A percentile compares a stretch with the other conserved stretches of the same genome.
Conservation (phyloP, 306 rosid species). For the Canavalia gladiata region DNA sequence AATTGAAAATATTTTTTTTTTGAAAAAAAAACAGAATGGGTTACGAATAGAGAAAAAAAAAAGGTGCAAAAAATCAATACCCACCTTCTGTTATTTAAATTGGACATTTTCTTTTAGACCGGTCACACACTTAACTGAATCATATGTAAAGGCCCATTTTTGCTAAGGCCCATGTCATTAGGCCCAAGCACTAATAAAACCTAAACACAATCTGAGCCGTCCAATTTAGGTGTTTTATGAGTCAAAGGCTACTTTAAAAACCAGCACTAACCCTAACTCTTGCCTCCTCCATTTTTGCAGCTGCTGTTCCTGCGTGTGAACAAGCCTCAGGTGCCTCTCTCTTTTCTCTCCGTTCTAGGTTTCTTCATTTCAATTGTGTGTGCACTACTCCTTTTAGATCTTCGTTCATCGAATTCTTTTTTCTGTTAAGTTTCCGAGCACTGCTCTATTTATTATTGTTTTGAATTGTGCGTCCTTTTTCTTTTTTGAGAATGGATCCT, state of each 20-base stretch:
- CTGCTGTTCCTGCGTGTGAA: neutral
- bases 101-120: no score
- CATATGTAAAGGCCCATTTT: neutral
- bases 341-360: neutral
- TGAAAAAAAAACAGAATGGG: no score
- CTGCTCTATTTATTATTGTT: neutral
- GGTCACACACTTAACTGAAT: no score
- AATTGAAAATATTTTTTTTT: no score
- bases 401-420: neutral
- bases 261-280: neutral
- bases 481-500: neutral
- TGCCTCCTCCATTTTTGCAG: neutral
- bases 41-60: no score
- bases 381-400: neutral
- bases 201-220: neutral
- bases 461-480: neutral
- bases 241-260: conserved; percentile 5
- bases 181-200: neutral
- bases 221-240: conserved; percentile 4
- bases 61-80: no score
- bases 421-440: neutral
- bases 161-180: neutral
- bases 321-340: conserved; percentile 15
- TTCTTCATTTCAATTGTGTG: neutral
- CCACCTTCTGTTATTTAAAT: no score